Evolutionary conservation across 305 asterid species (phyloP), one percentile per base, ranked within the genome.

Genomic region (Solanum chacoense): DNA sequence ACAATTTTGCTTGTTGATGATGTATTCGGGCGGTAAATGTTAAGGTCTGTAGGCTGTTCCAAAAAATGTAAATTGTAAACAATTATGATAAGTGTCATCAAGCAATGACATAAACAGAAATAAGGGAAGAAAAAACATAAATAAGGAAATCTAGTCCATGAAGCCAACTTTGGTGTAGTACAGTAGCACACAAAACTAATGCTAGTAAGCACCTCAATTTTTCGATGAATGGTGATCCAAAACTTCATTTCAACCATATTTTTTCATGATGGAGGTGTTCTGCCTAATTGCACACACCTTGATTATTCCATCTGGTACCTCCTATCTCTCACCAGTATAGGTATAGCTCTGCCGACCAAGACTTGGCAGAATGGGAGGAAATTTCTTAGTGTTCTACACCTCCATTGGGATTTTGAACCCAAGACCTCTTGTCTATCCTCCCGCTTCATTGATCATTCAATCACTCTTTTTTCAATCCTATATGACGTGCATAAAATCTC

Each of bases 11-110:
- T 92, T 29, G 94, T 94, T 50, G 98, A 90, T 4, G 99, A 97
- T 34, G 90, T 73, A 72, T 87, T 93, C 16, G 96, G 96, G 85
- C 94, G 93, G 94, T 96, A 97, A 65, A 95, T 94, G 91, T 90
- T 93, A 12, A 97, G 92, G 67, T 92, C 90, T 40, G 91, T 2
- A n/a, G 35, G 10, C 99, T 96, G 97, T 89, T 91, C 59, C 67
- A 67, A 34, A 69, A 69, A 22, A 24, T 37, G 88, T 77, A 26
- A 10, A 78, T 78, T 8, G 42, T 55, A 36, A 67, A 75, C 13
- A 31, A n/a, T 71, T 24, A 55, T 24, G 73, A 32, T n/a, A 11
- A 63, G 59, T 80, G 35, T 80, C 36, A 12, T n/a, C 59, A 36
- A 72, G 28, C 20, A 69, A 11, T 28, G 28, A 28, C 24, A 32